These are phyloP conservation scores for Quercus lobata DNA, from an alignment of 331 rosid species.

Conservation along the genomic window DNA sequence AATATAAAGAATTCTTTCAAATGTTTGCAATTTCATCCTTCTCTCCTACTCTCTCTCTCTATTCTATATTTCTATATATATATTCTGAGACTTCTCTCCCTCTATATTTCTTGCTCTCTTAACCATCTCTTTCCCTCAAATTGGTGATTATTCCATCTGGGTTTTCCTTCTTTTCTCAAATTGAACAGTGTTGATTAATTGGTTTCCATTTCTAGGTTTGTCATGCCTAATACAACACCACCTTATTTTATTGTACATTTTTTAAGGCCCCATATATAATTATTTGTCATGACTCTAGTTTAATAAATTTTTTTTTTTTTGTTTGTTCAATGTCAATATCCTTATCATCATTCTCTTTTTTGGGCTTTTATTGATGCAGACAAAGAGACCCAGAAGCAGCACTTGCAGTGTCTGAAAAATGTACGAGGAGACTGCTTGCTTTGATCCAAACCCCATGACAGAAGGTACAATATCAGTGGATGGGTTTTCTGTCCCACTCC, in stretches of 20 bases:
- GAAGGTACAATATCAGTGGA: constrained; percentile 31
- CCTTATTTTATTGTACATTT: no score
- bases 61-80: background rate
- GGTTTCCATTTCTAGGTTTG: no score
- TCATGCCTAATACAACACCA: no score
- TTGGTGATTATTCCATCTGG: no score
- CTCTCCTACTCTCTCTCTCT: constrained; percentile 9
- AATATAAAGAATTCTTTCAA: constrained; percentile 8
- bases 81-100: background rate
- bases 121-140: no score
- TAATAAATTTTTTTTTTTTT: background rate
- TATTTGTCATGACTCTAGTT: background rate
- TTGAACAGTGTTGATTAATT: no score
- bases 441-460: constrained; percentile 52
- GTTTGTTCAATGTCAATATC: background rate
- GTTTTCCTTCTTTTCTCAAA: no score
- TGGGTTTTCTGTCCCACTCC: constrained; percentile 18
- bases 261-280: background rate
- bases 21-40: constrained; percentile 20
- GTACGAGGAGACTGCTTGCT: constrained; percentile 61
- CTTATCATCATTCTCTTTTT: constrained; percentile 15
- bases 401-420: constrained; percentile 36
- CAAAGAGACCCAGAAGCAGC: constrained; percentile 19
- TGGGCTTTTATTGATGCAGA: constrained; percentile 31
- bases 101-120: background rate